Evolutionary conservation across 2,329 filamentous ascomycete species (phyloP), one percentile per base, ranked within the genome.

Genomic region (Cladophialophora exuberans): DNA sequence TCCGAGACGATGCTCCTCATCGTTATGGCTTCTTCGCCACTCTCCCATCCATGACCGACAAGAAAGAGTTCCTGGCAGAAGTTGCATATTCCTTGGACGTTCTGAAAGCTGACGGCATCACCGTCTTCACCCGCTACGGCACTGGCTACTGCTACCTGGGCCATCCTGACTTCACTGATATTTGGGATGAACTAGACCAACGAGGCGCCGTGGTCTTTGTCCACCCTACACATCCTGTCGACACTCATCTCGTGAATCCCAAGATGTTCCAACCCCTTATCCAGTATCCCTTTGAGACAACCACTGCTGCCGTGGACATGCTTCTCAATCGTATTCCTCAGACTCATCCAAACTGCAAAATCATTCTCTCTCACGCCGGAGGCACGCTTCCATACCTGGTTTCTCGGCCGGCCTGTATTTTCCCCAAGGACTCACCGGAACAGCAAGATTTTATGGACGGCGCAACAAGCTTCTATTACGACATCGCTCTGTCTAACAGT

Each of bases 21-120:
- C 54, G 70, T 3, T 78, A 83, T 50, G 76, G 77, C 1, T 81
- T 76, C 65, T 83, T 79, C 65, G 81, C 80, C 0, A 74, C 75
- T 1, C 67, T 83, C 1, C 80, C 80, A 0, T 60, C 62, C 11
- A 63, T 83, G 0, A 80, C 80, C 0, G 73, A 80, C 59, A 70
- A 82, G 0, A 60, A 73, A 1, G 73, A 72, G 1, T 69, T 73
- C 3, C 64, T 83, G 2, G 59, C 61, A 2, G 81, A 83, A 58
- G 78, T 83, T 20, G 69, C 72, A 0, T 65, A 66, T 2, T 72
- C 70, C 2, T 65, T 75, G 1, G 65, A 67, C 7, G 15, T n/a
- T 5, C 57, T 74, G 13, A 72, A 75, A 4, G 76, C 75, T 0
- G 77, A 81, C 56, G 80, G 81, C 2, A 74, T 82, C 39, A 73